Percentiles rank a stretch among this genome's conserved stretches.
These are phyloP conservation scores for Paramecium biaurelia DNA, from an alignment of 73 alveolate genomes.

Conservation along the genomic window DNA sequence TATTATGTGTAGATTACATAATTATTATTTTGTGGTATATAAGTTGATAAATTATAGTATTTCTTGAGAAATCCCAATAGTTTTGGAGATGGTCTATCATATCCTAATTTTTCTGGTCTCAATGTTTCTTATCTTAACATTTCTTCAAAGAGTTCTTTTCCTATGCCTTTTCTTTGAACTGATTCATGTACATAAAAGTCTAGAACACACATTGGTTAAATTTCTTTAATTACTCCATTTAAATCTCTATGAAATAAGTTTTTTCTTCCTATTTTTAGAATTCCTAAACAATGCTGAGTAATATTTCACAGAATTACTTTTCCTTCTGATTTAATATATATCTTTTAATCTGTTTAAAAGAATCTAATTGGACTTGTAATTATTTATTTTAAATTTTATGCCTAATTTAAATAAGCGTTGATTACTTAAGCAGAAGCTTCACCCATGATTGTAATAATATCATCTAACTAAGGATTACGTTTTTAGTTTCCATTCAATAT, in stretches of 20 bases:
- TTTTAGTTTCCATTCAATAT: neutral
- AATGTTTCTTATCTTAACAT: conserved; percentile 83
- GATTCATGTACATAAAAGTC: conserved; percentile 96
- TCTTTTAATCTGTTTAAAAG: conserved; percentile 69
- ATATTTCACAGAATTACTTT: neutral
- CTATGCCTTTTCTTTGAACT: conserved; percentile 89
- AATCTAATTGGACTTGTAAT: conserved; percentile 64
- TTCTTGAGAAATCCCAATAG: conserved; percentile 86
- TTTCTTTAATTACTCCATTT: conserved; percentile 81
- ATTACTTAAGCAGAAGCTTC: conserved; percentile 38
- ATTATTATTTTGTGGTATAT: conserved; percentile 93
- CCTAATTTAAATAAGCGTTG: neutral
- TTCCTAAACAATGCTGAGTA: conserved; percentile 72
- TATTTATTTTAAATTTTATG: neutral
- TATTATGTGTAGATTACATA: conserved; percentile 87
- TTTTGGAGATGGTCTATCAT: conserved; percentile 95
- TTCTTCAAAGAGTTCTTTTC: conserved; percentile 85
- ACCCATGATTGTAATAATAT: neutral
- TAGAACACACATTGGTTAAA: conserved; percentile 91
- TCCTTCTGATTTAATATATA: conserved; percentile 71
- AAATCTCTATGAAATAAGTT: conserved; percentile 82
- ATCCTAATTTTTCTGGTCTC: conserved; percentile 89
- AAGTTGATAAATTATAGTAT: conserved; percentile 83
- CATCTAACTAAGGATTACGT: conserved; percentile 27
- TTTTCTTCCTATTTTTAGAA: conserved; percentile 89